Evolutionary conservation across 352 stramenopile genomes (phyloP).

Genomic region (Phytophthora syringae): DNA sequence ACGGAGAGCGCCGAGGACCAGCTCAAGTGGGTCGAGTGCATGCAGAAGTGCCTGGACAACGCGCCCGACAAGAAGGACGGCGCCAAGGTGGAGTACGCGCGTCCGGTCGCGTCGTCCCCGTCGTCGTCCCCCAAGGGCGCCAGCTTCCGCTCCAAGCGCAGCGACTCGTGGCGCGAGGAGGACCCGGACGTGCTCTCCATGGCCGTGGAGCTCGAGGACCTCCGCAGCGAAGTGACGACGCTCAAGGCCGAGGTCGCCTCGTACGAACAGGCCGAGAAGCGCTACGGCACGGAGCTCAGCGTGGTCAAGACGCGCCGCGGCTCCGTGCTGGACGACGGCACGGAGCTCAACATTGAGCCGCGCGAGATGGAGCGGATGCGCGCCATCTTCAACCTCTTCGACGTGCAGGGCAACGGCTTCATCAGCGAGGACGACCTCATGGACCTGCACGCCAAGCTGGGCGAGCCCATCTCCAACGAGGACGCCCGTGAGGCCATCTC

Average conservation of each 20-base stretch:
- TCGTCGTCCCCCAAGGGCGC: slow-evolving; percentile 59
- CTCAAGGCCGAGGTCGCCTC: slow-evolving; percentile 74
- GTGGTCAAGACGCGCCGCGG: slow-evolving; percentile 63
- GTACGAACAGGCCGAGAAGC: slow-evolving; percentile 85
- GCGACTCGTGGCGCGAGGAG: slow-evolving; percentile 83
- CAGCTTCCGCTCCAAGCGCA: slow-evolving; percentile 54
- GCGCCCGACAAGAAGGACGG: slow-evolving; percentile 73
- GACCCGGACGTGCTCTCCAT: slow-evolving; percentile 72
- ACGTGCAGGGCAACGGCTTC: slow-evolving; percentile 81
- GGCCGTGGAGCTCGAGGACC: slow-evolving; percentile 73
- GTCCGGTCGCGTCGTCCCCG: slow-evolving; percentile 72
- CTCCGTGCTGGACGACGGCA: slow-evolving; percentile 79
- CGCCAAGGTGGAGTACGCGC: slow-evolving; percentile 66
- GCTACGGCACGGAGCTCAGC: slow-evolving; percentile 64
- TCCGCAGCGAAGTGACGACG: slow-evolving; percentile 74
- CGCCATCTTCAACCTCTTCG: slow-evolving; percentile 85
- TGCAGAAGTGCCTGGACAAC: slow-evolving; percentile 76
- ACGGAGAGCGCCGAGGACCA: slow-evolving; percentile 77
- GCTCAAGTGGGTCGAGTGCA: slow-evolving; percentile 65
- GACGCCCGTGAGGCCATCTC: slow-evolving; percentile 75
- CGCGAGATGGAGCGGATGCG: slow-evolving; percentile 89
- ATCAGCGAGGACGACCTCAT: slow-evolving; percentile 81
- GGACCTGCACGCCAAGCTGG: slow-evolving; percentile 83
- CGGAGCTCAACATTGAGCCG: slow-evolving; percentile 78
- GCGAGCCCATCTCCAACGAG: slow-evolving; percentile 79